phyloP scores from a whole-genome alignment of 176 grass and related monocot genomes.

The Leersia perrieri region DNA sequence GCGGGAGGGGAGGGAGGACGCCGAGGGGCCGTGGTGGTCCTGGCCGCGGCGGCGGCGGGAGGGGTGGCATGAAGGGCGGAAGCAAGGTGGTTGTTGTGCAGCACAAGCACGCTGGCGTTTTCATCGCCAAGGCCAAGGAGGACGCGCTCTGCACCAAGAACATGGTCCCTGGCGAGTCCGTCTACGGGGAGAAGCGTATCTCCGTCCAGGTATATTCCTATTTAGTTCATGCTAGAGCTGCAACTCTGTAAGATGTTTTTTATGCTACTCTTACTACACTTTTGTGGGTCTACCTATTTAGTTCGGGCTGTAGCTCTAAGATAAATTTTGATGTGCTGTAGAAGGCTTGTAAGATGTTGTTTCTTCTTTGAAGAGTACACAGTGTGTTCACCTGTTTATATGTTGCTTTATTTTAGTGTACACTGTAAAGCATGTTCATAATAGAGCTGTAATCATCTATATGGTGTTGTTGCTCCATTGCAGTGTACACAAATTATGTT shows the following conservation, averaged over 20 bases:
- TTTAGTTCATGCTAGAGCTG: too few species aligned
- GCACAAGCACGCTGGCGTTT: conserved; percentile 83
- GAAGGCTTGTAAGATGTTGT: not conserved
- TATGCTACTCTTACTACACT: accelerated
- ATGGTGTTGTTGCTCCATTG: too few species aligned
- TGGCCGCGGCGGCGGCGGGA: conserved; percentile 17
- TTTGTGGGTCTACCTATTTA: not conserved
- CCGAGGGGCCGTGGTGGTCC: conserved; percentile 22
- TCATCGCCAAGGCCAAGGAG: conserved; percentile 88
- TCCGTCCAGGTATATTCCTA: conserved; percentile 72
- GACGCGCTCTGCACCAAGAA: conserved; percentile 98
- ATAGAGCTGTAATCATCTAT: too few species aligned
- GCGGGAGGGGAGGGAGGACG: conserved; percentile 23
- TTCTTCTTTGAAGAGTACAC: too few species aligned
- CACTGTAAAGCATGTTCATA: not conserved
- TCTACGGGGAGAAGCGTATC: conserved; percentile 85
- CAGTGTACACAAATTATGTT: too few species aligned
- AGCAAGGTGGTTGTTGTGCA: conserved; percentile 67
- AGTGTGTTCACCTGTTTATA: not conserved
- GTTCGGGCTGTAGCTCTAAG: not conserved
- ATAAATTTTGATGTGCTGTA: too few species aligned
- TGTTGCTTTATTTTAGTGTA: too few species aligned
- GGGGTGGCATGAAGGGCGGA: conserved; percentile 78
- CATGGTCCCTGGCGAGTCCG: conserved; percentile 71
- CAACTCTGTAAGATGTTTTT: too few species aligned